phyloP scores from a whole-genome alignment of 768 basidiomycete species.

The Chiua virens region DNA sequence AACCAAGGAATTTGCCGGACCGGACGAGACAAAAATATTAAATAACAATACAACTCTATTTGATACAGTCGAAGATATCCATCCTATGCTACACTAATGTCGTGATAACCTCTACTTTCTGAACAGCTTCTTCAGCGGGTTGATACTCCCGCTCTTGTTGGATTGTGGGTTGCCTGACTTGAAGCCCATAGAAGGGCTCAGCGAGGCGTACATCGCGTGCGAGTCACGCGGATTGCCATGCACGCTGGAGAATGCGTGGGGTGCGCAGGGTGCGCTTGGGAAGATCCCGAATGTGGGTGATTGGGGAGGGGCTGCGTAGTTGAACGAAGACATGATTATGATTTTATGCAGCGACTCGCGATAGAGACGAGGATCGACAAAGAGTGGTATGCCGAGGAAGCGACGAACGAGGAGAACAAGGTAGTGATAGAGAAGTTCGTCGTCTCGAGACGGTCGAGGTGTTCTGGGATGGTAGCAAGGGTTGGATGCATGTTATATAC shows the following conservation, averaged over 20 bases:
- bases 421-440: conserved; percentile 3
- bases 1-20: conserved; percentile 30
- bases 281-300: conserved; percentile 63
- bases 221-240: conserved; percentile 62
- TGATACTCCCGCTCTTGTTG: conserved; percentile 24
- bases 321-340: conserved; percentile 41
- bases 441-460: conserved; percentile 8
- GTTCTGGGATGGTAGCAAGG: conserved; percentile 8
- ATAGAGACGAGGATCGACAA: no score
- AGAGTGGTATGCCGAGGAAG: not conserved
- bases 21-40: conserved; percentile 5
- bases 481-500: conserved; percentile 29
- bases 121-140: conserved; percentile 38
- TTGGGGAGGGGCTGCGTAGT: conserved; percentile 42
- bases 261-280: conserved; percentile 51
- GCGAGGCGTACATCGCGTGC: conserved; percentile 58
- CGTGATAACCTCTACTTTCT: conserved; percentile 21
- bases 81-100: conserved; percentile 30
- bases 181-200: conserved; percentile 33
- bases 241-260: conserved; percentile 56
- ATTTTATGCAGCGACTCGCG: conserved; percentile 20
- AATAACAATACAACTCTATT: no score
- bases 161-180: conserved; percentile 24
- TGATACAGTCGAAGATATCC: conserved; percentile 9
- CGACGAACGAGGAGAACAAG: conserved; percentile 9